phyloP scores from a whole-genome alignment of 768 basidiomycete genomes.

The Lactifluus subvellereus region DNA sequence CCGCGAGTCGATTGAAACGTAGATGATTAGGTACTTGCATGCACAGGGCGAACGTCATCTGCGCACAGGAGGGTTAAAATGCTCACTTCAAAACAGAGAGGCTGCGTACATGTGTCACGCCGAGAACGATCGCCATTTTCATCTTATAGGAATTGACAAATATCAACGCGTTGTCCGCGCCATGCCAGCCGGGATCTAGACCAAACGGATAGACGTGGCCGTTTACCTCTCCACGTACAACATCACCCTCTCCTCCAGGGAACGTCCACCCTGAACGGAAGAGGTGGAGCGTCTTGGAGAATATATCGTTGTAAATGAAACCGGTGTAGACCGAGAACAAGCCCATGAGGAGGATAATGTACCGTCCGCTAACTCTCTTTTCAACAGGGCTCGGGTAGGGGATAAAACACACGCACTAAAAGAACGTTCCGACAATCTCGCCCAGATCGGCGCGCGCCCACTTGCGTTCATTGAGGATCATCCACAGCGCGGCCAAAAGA shows the following conservation, averaged over 20 bases:
- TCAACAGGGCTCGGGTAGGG: conserved; percentile 23
- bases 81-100: neutral
- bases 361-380: conserved; percentile 67
- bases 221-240: conserved; percentile 47
- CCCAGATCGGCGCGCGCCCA: conserved; percentile 67
- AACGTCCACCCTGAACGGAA: conserved; percentile 88
- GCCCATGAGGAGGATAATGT: conserved; percentile 99
- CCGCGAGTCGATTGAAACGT: conserved; percentile 80
- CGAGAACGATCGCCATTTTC: conserved; percentile 97
- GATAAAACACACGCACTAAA: conserved; percentile 59
- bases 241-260: conserved; percentile 39
- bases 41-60: conserved; percentile 99
- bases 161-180: conserved; percentile 81
- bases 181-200: conserved; percentile 93
- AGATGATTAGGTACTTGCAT: conserved; percentile 94
- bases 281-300: conserved; percentile 85
- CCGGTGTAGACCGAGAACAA: conserved; percentile 94
- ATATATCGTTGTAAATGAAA: conserved; percentile 97
- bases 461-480: conserved; percentile 84
- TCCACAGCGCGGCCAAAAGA: conserved; percentile 64
- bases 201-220: conserved; percentile 88
- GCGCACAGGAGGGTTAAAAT: neutral
- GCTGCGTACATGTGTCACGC: conserved; percentile 84
- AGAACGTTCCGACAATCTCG: conserved; percentile 87
- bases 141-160: conserved; percentile 99